These are phyloP conservation scores for Dryas drummondii DNA, from an alignment of 306 rosid genomes.

Conservation along the genomic window DNA sequence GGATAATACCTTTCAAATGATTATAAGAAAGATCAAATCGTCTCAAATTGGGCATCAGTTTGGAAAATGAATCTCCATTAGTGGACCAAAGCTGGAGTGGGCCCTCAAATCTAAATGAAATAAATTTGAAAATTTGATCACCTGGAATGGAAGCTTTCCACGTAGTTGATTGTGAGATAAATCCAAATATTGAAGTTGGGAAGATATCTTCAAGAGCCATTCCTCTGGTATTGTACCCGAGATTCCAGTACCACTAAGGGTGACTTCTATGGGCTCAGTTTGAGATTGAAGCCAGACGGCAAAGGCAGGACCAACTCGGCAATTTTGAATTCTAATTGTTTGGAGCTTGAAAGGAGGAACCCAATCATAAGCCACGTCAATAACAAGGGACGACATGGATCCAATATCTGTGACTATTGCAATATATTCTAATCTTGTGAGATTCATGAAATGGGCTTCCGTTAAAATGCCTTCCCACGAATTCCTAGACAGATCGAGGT, in stretches of 20 bases:
- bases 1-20: neutral
- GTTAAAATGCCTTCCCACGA: neutral
- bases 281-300: neutral
- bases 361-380: constrained; percentile 9
- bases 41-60: neutral
- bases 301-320: neutral
- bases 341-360: constrained; percentile 18
- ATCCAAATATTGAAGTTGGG: fast-evolving
- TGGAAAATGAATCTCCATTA: neutral
- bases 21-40: neutral
- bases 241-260: neutral
- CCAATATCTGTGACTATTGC: neutral
- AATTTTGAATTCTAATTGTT: fast-evolving
- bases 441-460: neutral
- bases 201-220: neutral
- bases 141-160: neutral
- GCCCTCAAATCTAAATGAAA: neutral
- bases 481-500: neutral
- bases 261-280: neutral
- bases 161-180: neutral
- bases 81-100: neutral
- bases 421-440: neutral
- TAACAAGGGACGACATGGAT: neutral
- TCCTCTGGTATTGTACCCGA: neutral
- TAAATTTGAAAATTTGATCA: neutral